Percentiles rank a stretch among this genome's conserved stretches.
These are phyloP conservation scores for Phytophthora aleatoria DNA, from an alignment of 352 stramenopile species.

Conservation along the genomic window DNA sequence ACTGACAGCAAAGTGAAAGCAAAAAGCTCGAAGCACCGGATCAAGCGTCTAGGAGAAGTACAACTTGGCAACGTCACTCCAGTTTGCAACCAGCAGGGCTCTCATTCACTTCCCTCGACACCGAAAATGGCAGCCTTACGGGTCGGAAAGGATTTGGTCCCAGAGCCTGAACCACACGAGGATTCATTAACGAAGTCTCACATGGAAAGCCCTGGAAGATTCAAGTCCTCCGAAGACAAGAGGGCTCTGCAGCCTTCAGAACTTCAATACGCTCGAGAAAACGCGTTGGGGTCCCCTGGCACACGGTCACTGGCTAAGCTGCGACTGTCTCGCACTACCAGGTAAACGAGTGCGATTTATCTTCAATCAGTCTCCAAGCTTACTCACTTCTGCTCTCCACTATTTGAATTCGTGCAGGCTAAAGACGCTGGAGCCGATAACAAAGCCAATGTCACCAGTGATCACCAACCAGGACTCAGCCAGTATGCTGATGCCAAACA, in stretches of 20 bases:
- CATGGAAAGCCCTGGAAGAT: conserved; percentile 17
- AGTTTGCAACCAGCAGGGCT: conserved; percentile 22
- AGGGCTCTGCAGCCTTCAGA: neutral
- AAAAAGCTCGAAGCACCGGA: conserved; percentile 15
- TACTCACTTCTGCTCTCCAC: conserved; percentile 7
- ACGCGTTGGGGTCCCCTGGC: conserved; percentile 1
- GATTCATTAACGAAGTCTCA: conserved; percentile 21
- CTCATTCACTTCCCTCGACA: conserved; percentile 4
- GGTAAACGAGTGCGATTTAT: conserved; percentile 9
- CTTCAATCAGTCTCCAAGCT: neutral
- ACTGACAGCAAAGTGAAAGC: conserved; percentile 9
- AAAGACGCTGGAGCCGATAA: conserved; percentile 42
- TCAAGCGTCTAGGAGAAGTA: conserved; percentile 4
- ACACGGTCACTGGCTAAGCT: conserved; percentile 14
- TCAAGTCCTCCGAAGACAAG: conserved; percentile 5
- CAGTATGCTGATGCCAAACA: conserved; percentile 5
- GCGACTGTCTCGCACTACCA: conserved; percentile 25
- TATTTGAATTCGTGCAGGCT: conserved; percentile 27
- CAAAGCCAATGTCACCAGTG: conserved; percentile 20
- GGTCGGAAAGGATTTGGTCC: conserved; percentile 1
- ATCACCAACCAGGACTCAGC: conserved; percentile 26
- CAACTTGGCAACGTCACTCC: neutral
- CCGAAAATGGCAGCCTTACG: conserved; percentile 5
- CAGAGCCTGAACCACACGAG: conserved; percentile 22
- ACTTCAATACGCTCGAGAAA: conserved; percentile 18